Evolutionary conservation across 2,329 filamentous ascomycete genomes (phyloP).

Genomic region (Phyllosticta paracitricarpa): DNA sequence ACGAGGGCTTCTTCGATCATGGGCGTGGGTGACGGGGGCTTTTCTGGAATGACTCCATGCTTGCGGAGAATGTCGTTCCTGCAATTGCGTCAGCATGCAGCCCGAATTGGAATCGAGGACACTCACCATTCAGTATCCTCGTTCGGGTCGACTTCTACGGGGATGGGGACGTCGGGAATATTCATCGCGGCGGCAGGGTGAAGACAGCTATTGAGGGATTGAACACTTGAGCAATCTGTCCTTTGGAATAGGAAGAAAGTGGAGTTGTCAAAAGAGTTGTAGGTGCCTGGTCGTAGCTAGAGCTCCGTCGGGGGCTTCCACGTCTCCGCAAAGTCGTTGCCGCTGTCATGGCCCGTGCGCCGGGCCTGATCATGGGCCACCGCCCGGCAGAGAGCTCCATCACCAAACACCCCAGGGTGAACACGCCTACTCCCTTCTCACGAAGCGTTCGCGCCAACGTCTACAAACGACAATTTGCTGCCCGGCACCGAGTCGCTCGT

Average conservation of each 20-base stretch:
- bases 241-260: too few relatives aligned
- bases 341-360: not conserved
- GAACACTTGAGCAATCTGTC: too few relatives aligned
- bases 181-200: conserved; percentile 18
- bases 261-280: not conserved
- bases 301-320: not conserved
- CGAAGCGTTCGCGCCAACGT: not conserved
- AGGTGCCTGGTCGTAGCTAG: not conserved
- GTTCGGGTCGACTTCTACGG: conserved; percentile 88
- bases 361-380: not conserved
- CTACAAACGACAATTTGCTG: not conserved
- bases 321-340: not conserved
- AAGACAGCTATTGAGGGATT: not conserved
- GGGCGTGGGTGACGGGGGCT: conserved; percentile 86
- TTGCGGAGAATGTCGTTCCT: conserved; percentile 99
- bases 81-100: conserved; percentile 11
- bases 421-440: not conserved
- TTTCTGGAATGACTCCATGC: conserved; percentile 95
- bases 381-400: not conserved
- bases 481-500: not conserved
- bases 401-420: not conserved
- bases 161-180: conserved; percentile 47
- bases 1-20: conserved; percentile 90
- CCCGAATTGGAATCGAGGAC: not conserved
- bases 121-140: conserved; percentile 91